Evolutionary conservation across 2,329 filamentous ascomycete genomes (phyloP).

Genomic region (Akanthomyces lecanii): DNA sequence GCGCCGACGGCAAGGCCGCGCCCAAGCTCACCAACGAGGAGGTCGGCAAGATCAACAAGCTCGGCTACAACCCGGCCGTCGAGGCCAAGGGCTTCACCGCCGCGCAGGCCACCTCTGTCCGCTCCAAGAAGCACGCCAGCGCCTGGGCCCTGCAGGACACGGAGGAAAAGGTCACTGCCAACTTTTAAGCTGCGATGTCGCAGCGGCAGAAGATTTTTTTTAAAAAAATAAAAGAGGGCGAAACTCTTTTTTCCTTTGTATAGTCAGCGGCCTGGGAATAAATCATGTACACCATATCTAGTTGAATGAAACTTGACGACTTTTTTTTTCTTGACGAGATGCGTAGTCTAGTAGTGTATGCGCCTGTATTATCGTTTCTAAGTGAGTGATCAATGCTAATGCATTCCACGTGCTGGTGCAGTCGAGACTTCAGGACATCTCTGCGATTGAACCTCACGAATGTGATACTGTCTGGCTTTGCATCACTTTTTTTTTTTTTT

Average conservation of each 20-base stretch:
- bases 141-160: slow-evolving; percentile 75
- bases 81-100: slow-evolving; percentile 84
- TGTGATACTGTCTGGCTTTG: too few species aligned
- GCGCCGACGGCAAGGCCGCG: slow-evolving; percentile 69
- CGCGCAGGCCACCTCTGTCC: slow-evolving; percentile 66
- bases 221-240: background rate
- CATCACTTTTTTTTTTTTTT: too few species aligned
- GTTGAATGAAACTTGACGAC: slow-evolving; percentile 11
- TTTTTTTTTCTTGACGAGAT: background rate
- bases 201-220: too few species aligned
- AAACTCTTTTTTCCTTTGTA: background rate
- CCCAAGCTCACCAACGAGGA: slow-evolving; percentile 55
- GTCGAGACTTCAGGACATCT: too few species aligned
- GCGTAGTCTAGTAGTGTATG: background rate
- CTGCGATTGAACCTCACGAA: too few species aligned
- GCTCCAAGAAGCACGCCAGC: slow-evolving; percentile 60
- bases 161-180: slow-evolving; percentile 37
- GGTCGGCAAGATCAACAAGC: slow-evolving; percentile 60
- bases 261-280: slow-evolving; percentile 14
- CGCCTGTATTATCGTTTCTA: too few species aligned
- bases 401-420: too few species aligned
- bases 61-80: slow-evolving; percentile 90
- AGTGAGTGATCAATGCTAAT: too few species aligned
- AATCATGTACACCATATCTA: slow-evolving; percentile 16
- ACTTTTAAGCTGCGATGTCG: slow-evolving; percentile 27